Base-by-base conservation (phyloP, 352 stramenopile species). In the Globisporangium megalacanthum region DNA sequence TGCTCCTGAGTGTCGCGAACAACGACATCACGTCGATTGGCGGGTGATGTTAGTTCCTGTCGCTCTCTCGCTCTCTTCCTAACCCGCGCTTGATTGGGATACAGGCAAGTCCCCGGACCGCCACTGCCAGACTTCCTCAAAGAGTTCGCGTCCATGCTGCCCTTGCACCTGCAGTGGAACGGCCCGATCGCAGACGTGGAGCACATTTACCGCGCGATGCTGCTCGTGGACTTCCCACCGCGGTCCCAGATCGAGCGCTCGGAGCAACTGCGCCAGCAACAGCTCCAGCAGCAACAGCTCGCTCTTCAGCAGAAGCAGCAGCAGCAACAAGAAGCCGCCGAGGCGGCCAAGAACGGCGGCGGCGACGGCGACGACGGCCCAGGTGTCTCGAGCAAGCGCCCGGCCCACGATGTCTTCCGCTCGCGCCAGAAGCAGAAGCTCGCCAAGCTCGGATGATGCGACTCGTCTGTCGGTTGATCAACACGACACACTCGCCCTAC, bases 371-470 rank as follows among this genome's bases (percentile, higher is more conserved):
- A 88, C 25, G 68, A 58, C 31, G 66, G 60, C 20, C 70, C 73
- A 4, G 77, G 70, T 52, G 77, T 95, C 14, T 72, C 85, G 31
- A 89, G 77, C 71, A 95, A 95, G 62, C 79, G 85, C 41, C 85
- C 85, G 35, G 75, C 83, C 10, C 85, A 95, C 59, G 85, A 95
- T 52, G 79, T 95, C 11, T 95, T 95, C 60, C 85, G 85, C 25
- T 79, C 79, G 10, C 83, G 85, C 62, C 85, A 95, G 59, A 82
- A 95, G 61, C 85, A 89, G 57, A 92, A 92, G 57, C 65, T 95
- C 33, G 80, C 85, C 9, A 95, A 94, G 62, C 66, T 89, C 29
- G 75, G 63, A 60, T 92, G 79, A 73, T 49, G 50, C 19, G 31
- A 60, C 54, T 54, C 35, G 11, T 37, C 52, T 1, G 25, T 29